A percentile compares a stretch with the other conserved stretches of the same genome.
Conservation (phyloP, 352 stramenopile genomes). For the Phytophthora hibernalis region DNA sequence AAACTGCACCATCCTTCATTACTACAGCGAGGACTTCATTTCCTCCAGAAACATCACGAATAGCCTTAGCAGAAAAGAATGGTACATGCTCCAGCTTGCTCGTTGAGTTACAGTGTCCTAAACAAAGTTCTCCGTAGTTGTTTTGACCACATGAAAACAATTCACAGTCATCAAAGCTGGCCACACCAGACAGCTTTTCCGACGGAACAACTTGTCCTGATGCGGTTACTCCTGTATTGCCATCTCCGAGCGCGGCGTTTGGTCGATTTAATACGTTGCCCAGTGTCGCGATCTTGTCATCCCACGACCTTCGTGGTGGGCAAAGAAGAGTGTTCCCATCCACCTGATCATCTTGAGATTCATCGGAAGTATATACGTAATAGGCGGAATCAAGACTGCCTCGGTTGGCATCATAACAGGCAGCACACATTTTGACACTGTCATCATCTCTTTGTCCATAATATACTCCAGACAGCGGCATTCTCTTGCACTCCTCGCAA, state of each 20-base stretch:
- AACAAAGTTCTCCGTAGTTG: slow-evolving; percentile 89
- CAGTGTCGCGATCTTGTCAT: slow-evolving; percentile 58
- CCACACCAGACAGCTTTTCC: slow-evolving; percentile 16
- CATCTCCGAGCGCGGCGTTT: not conserved
- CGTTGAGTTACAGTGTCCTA: slow-evolving; percentile 88
- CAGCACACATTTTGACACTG: slow-evolving; percentile 64
- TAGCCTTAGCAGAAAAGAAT: slow-evolving; percentile 82
- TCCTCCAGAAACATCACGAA: slow-evolving; percentile 75
- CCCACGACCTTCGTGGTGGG: slow-evolving; percentile 54
- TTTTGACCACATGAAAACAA: slow-evolving; percentile 91
- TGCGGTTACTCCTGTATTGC: slow-evolving; percentile 1
- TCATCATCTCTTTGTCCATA: slow-evolving; percentile 72
- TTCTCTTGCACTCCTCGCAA: slow-evolving; percentile 73
- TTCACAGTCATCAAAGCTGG: slow-evolving; percentile 83
- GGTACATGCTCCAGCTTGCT: slow-evolving; percentile 87
- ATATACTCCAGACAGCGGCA: slow-evolving; percentile 51
- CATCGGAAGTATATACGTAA: slow-evolving; percentile 46
- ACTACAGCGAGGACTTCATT: slow-evolving; percentile 89
- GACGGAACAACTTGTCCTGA: slow-evolving; percentile 13
- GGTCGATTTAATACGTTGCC: slow-evolving; percentile 40
- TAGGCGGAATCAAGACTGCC: slow-evolving; percentile 58
- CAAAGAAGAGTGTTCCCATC: slow-evolving; percentile 56
- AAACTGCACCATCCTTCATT: slow-evolving; percentile 83
- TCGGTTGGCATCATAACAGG: slow-evolving; percentile 85
- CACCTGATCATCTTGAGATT: slow-evolving; percentile 45